phyloP scores from a whole-genome alignment of 2,329 filamentous ascomycete species.

The Diplodia scrobiculata region DNA sequence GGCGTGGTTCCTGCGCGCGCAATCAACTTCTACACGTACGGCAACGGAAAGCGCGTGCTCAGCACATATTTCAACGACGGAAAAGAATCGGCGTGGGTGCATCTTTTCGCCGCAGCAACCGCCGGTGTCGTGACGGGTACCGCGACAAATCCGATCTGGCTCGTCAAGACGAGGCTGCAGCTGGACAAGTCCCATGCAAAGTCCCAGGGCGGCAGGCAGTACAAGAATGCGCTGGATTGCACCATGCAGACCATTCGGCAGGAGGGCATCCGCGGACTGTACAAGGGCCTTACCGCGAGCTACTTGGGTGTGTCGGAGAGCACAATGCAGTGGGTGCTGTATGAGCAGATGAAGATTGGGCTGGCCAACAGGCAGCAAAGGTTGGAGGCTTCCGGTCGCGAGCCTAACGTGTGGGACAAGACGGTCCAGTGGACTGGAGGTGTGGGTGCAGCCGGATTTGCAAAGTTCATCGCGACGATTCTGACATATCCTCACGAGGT shows the following conservation, averaged over 20 bases:
- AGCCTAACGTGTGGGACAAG: constrained; percentile 71
- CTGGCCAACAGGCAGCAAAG: constrained; percentile 66
- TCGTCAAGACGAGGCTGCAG: constrained; percentile 90
- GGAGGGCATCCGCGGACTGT: constrained; percentile 80
- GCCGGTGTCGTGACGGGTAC: constrained; percentile 87
- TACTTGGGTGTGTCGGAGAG: constrained; percentile 90
- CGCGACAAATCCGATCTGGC: constrained; percentile 93
- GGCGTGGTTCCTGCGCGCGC: constrained; percentile 86
- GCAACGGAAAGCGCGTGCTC: constrained; percentile 83
- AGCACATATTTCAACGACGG: constrained; percentile 72
- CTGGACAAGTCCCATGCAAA: constrained; percentile 81
- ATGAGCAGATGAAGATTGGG: constrained; percentile 85
- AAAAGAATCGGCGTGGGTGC: constrained; percentile 71
- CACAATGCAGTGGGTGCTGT: constrained; percentile 89
- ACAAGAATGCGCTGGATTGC: constrained; percentile 87
- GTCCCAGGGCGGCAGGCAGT: constrained; percentile 63
- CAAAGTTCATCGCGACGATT: constrained; percentile 82
- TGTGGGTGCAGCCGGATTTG: constrained; percentile 73
- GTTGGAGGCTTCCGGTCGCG: constrained; percentile 58
- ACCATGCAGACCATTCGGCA: constrained; percentile 76
- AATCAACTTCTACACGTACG: constrained; percentile 94
- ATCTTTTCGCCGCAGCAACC: constrained; percentile 72
- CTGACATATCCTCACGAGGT: constrained; percentile 93
- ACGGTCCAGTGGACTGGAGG: constrained; percentile 78
- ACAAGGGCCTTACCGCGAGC: constrained; percentile 86